Base-by-base conservation (phyloP, 352 stramenopile genomes). In the Phytophthora tentaculata region DNA sequence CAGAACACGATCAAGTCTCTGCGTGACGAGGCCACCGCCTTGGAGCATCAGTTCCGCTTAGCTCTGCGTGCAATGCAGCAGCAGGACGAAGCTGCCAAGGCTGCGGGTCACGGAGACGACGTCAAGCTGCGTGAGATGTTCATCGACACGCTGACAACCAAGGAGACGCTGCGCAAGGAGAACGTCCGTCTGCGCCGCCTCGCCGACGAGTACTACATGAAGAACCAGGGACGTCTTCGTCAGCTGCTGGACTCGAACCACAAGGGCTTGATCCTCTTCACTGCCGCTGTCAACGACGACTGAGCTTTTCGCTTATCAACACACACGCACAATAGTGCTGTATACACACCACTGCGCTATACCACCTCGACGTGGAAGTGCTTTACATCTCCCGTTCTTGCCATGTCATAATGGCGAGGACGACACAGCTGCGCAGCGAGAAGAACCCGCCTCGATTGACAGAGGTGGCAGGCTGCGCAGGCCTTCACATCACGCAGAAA, bases 201-300 rank as follows among this genome's bases (percentile, higher is more conserved):
- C 19, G 82, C 82, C 0, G 82, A 91, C 65, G 80, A 89, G 74
- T 85, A 86, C 67, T 91, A 89, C 77, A 89, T 91, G 82, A 91
- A 91, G 69, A 91, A 91, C 71, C 82, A 91, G 56, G 80, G 83
- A 9, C 80, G 80, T 0, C 64, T 91, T 26, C 83, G 79, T 16
- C 65, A 84, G 56, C 67, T 91, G 24, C 75, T 91, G 55, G 83
- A 91, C 64, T 71, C 80, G 8, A 80, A 86, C 67, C 76, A 81
- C 63, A 89, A 81, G 60, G 66, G 61, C 2, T 62, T 78, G 48
- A 64, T 75, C 55, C 66, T 78, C 23, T 78, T 78, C 52, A 78
- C 66, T 4, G 56, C 66, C 7, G 57, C 53, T 16, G 14, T 37
- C 56, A 78, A 72, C 53, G 54, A 74, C 61, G 26, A 74, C 39